Conservation (phyloP, 2,329 filamentous ascomycete genomes). For the Ascochyta fabae region DNA sequence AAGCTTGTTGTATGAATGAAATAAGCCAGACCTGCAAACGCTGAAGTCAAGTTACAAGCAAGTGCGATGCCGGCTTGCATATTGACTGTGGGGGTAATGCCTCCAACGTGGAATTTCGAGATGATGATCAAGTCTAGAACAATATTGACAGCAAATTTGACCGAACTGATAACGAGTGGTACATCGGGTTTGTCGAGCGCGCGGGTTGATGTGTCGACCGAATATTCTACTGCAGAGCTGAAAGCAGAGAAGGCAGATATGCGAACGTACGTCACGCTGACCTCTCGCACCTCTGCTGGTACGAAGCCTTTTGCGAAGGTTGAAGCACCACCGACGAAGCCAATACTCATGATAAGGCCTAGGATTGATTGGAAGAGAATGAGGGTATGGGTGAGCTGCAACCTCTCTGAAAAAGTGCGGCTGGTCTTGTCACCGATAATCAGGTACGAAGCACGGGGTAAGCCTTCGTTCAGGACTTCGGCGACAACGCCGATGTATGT, state of each 20-base stretch:
- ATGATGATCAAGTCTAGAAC: slow-evolving; percentile 70
- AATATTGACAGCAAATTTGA: slow-evolving; percentile 72
- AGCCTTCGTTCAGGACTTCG: slow-evolving; percentile 75
- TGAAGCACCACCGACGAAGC: slow-evolving; percentile 62
- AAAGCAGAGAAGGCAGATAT: slow-evolving; percentile 69
- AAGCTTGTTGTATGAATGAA: slow-evolving; percentile 59
- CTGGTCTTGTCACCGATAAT: slow-evolving; percentile 70
- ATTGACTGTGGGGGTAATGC: slow-evolving; percentile 63
- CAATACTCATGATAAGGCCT: slow-evolving; percentile 65
- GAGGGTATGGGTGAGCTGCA: slow-evolving; percentile 67
- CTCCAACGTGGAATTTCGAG: slow-evolving; percentile 67
- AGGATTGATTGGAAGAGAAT: slow-evolving; percentile 61
- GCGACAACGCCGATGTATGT: slow-evolving; percentile 72
- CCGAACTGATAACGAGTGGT: slow-evolving; percentile 68
- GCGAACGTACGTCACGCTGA: slow-evolving; percentile 68
- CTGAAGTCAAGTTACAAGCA: slow-evolving; percentile 54
- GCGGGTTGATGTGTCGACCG: slow-evolving; percentile 66
- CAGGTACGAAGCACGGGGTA: slow-evolving; percentile 71
- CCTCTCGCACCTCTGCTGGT: slow-evolving; percentile 61
- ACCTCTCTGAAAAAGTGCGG: slow-evolving; percentile 57
- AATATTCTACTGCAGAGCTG: slow-evolving; percentile 67
- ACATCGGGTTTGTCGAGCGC: slow-evolving; percentile 74
- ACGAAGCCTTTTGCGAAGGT: slow-evolving; percentile 68
- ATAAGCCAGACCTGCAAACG: slow-evolving; percentile 61
- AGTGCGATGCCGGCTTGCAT: slow-evolving; percentile 70